Percentiles rank a stretch among this genome's conserved stretches.
Evolutionary conservation across 2,329 filamentous ascomycete species (phyloP).

Genomic region (Pseudonectria buxi): DNA sequence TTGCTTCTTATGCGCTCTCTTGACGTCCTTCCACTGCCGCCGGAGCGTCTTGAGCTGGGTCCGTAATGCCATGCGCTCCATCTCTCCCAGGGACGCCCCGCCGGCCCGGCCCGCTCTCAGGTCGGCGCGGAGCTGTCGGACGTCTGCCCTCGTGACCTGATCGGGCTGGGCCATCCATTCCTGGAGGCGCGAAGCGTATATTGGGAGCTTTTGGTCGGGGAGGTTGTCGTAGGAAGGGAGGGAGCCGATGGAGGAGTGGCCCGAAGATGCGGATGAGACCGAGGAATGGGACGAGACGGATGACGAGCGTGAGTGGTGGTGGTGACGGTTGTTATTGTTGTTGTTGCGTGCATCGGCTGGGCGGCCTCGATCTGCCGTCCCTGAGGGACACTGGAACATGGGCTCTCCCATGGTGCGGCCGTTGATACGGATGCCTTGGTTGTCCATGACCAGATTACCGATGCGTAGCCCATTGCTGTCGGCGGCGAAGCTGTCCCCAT

Average conservation of each 20-base stretch:
- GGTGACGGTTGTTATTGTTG: slow-evolving; percentile 10
- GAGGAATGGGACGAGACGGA: slow-evolving; percentile 30
- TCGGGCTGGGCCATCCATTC: slow-evolving; percentile 46
- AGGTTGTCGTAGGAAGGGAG: slow-evolving; percentile 49
- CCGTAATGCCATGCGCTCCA: slow-evolving; percentile 30
- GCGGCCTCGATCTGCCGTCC: slow-evolving; percentile 8
- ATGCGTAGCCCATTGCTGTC: slow-evolving; percentile 41
- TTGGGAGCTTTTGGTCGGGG: slow-evolving; percentile 39
- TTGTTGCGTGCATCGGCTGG: slow-evolving; percentile 2
- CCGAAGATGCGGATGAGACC: slow-evolving; percentile 28
- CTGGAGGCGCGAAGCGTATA: slow-evolving; percentile 37
- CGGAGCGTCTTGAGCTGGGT: slow-evolving; percentile 39
- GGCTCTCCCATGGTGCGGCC: slow-evolving; percentile 2
- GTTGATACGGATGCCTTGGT: slow-evolving; percentile 29
- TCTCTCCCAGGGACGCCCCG: neutral
- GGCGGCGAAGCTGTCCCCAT: slow-evolving; percentile 37
- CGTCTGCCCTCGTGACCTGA: slow-evolving; percentile 37
- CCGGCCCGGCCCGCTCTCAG: slow-evolving; percentile 34
- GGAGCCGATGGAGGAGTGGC: slow-evolving; percentile 41
- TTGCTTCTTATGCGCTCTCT: slow-evolving; percentile 22
- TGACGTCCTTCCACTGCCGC: slow-evolving; percentile 33
- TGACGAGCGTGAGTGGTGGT: slow-evolving; percentile 24
- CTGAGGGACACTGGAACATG: slow-evolving; percentile 3
- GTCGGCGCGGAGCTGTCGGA: slow-evolving; percentile 35
- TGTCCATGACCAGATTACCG: slow-evolving; percentile 36